Evolutionary conservation across 2,329 filamentous ascomycete species (phyloP).

Genomic region (Aureobasidium namibiae): DNA sequence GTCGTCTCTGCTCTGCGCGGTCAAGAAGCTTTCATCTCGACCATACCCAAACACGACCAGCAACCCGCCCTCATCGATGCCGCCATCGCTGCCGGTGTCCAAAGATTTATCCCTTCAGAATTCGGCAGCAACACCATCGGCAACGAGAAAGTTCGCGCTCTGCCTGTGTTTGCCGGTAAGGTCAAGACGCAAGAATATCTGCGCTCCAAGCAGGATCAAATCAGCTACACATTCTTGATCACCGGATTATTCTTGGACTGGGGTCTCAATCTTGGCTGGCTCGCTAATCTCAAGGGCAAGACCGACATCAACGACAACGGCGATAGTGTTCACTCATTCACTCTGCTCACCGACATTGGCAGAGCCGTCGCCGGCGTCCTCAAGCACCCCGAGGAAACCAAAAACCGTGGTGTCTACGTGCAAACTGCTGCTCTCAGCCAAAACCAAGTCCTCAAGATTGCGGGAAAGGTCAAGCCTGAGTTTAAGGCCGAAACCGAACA

Average conservation of each 20-base stretch:
- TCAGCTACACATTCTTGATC: slow-evolving; percentile 28
- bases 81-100: slow-evolving; percentile 30
- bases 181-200: slow-evolving; percentile 29
- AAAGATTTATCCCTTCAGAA: slow-evolving; percentile 34
- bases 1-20: slow-evolving; percentile 28
- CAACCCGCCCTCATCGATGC: slow-evolving; percentile 32
- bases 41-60: slow-evolving; percentile 21
- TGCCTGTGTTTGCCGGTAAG: slow-evolving; percentile 33
- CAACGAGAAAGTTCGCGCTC: slow-evolving; percentile 22
- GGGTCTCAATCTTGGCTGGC: slow-evolving; percentile 24
- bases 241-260: slow-evolving; percentile 33
- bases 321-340: slow-evolving; percentile 25
- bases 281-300: slow-evolving; percentile 23
- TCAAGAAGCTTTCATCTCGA: slow-evolving; percentile 31
- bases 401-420: slow-evolving; percentile 30
- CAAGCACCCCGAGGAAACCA: slow-evolving; percentile 26
- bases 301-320: slow-evolving; percentile 30
- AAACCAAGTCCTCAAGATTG: slow-evolving; percentile 29
- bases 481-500: slow-evolving; percentile 9
- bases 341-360: slow-evolving; percentile 25
- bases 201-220: slow-evolving; percentile 20
- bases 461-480: slow-evolving; percentile 21
- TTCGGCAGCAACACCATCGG: slow-evolving; percentile 30
- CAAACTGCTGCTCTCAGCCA: slow-evolving; percentile 29
- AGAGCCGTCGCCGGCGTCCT: slow-evolving; percentile 28